These are phyloP conservation scores for Vitis rotundifolia DNA, from an alignment of 164 flowering plant species.

Conservation along the genomic window DNA sequence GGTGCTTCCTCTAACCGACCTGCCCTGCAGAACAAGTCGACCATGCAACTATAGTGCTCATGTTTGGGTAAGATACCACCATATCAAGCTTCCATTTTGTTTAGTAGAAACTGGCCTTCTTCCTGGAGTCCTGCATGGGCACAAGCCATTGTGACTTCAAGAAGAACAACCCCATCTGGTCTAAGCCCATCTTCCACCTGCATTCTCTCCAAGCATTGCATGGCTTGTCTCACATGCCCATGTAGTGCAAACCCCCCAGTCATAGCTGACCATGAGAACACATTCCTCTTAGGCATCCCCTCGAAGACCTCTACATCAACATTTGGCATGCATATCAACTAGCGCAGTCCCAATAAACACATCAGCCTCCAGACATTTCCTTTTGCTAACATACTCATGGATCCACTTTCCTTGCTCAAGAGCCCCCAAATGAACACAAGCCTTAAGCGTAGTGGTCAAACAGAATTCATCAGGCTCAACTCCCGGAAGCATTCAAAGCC, in stretches of 20 bases:
- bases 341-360: constrained; percentile 33
- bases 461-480: constrained; percentile 36
- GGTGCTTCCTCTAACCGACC: constrained; percentile 43
- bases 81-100: constrained; percentile 35
- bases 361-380: constrained; percentile 17
- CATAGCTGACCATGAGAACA: constrained; percentile 44
- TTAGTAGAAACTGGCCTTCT: constrained; percentile 31
- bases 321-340: constrained; percentile 54
- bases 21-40: constrained; percentile 49
- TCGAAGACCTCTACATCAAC: constrained; percentile 44
- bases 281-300: constrained; percentile 35
- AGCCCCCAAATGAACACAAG: constrained; percentile 44
- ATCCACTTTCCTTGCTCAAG: constrained; percentile 43
- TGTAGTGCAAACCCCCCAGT: constrained; percentile 40
- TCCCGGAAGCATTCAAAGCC: constrained; percentile 25
- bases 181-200: constrained; percentile 25
- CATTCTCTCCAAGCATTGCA: constrained; percentile 34
- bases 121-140: constrained; percentile 42
- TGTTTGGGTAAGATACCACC: constrained; percentile 34
- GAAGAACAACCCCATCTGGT: constrained; percentile 49
- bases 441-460: constrained; percentile 31
- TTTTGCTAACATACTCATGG: constrained; percentile 35
- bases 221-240: constrained; percentile 30
- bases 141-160: constrained; percentile 43
- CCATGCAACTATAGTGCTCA: constrained; percentile 49